Conservation (phyloP, 2,329 filamentous ascomycete species). For the Ophiostoma pallidulum region DNA sequence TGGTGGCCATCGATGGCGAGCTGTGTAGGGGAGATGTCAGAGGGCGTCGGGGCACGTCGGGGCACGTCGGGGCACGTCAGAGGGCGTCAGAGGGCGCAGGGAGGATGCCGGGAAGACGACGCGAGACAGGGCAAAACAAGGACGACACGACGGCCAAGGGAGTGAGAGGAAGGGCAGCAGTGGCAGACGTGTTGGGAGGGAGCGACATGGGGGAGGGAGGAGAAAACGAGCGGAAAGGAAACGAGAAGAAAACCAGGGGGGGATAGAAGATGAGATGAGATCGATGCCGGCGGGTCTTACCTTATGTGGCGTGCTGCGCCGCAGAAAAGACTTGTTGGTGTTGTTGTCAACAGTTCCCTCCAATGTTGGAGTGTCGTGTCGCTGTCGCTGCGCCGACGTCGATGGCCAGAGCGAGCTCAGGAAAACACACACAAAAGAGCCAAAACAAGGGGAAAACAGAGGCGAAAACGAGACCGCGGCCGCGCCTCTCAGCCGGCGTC, state of each 20-base stretch:
- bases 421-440: neutral
- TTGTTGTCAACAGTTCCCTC: constrained; percentile 6
- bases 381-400: neutral
- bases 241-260: neutral
- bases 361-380: constrained; percentile 6
- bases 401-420: constrained; percentile 8
- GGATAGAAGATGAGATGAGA: neutral
- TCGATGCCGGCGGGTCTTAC: constrained; percentile 8
- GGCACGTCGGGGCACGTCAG: neutral
- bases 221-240: neutral
- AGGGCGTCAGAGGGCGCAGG: neutral
- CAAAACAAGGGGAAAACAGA: constrained; percentile 10
- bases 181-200: too few species aligned
- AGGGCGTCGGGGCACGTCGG: too few species aligned
- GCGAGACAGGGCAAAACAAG: neutral
- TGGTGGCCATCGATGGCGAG: constrained; percentile 21
- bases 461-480: neutral
- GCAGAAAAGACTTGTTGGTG: constrained; percentile 10
- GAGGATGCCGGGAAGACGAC: neutral
- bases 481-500: constrained; percentile 6
- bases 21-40: constrained; percentile 18
- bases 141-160: neutral
- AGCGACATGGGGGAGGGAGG: neutral
- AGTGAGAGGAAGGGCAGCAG: too few species aligned
- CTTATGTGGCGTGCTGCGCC: constrained; percentile 9